Evolutionary conservation across 345 rosid genomes (phyloP).

Genomic region (Orychophragmus violaceus): DNA sequence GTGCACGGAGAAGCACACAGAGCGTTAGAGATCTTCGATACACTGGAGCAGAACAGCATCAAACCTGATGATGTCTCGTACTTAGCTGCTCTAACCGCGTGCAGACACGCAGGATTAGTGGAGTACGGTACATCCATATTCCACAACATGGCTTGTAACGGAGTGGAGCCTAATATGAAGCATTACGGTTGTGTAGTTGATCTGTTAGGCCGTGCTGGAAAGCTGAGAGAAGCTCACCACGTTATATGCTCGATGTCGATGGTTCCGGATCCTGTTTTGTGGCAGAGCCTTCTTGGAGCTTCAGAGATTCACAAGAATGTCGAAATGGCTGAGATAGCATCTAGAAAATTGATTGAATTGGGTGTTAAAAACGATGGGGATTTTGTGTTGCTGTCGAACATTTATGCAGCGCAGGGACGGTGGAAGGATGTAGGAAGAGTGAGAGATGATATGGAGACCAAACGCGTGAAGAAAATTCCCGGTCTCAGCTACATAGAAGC

Average conservation of each 20-base stretch:
- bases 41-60: conserved; percentile 39
- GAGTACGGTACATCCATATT: conserved; percentile 59
- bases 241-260: conserved; percentile 56
- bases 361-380: conserved; percentile 71
- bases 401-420: conserved; percentile 69
- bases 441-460: conserved; percentile 64
- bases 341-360: conserved; percentile 58
- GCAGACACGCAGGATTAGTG: conserved; percentile 82
- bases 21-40: conserved; percentile 57
- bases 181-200: conserved; percentile 83
- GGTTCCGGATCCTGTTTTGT: conserved; percentile 60
- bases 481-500: conserved; percentile 78
- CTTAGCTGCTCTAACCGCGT: conserved; percentile 59
- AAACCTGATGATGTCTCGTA: conserved; percentile 61
- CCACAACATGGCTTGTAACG: conserved; percentile 44
- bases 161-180: conserved; percentile 55
- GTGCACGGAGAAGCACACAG: conserved; percentile 63
- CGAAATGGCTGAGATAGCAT: conserved; percentile 73
- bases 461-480: conserved; percentile 73
- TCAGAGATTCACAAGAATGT: conserved; percentile 57
- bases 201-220: conserved; percentile 74
- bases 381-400: conserved; percentile 67
- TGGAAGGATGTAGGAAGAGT: conserved; percentile 80
- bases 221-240: conserved; percentile 59
- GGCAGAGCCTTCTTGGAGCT: conserved; percentile 86